These are phyloP conservation scores for Cladosporium sp. DNA, from an alignment of 2,329 filamentous ascomycete species.

Conservation along the genomic window DNA sequence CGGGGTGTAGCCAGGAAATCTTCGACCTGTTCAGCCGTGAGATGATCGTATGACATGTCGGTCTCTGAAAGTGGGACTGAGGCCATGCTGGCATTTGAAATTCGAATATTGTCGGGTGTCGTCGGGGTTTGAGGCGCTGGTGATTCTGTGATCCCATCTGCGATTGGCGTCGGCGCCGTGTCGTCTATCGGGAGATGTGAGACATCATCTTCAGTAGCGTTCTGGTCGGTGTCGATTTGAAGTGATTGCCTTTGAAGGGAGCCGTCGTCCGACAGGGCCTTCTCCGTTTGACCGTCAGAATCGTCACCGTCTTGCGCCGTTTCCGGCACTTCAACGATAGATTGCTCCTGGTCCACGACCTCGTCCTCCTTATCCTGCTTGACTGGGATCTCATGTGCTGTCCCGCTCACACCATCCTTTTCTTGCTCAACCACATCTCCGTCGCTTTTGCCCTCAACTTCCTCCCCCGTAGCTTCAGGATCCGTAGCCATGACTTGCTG, in stretches of 20 bases:
- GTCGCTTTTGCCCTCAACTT: not conserved
- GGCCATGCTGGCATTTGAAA: constrained; percentile 26
- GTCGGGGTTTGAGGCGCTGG: constrained; percentile 9
- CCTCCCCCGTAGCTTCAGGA: not conserved
- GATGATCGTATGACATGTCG: constrained; percentile 29
- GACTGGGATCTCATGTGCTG: not conserved
- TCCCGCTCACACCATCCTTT: not conserved
- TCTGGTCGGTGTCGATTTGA: not conserved
- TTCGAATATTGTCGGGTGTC: constrained; percentile 17
- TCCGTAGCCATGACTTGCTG: not conserved
- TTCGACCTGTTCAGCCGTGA: constrained; percentile 26
- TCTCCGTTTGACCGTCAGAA: constrained; percentile 4
- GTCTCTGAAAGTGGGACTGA: constrained; percentile 29
- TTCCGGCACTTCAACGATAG: not conserved
- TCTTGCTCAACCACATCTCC: not conserved
- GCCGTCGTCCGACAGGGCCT: constrained; percentile 3
- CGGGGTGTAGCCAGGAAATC: constrained; percentile 30
- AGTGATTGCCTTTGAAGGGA: not conserved
- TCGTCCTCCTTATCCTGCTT: not conserved
- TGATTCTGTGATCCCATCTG: not conserved
- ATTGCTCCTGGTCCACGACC: not conserved
- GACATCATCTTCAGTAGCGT: not conserved
- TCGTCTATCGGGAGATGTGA: not conserved
- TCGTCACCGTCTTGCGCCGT: not conserved
- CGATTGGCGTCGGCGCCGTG: not conserved